Base-by-base conservation (phyloP, 768 basidiomycete species). In the Cystobasidium onofrii region DNA sequence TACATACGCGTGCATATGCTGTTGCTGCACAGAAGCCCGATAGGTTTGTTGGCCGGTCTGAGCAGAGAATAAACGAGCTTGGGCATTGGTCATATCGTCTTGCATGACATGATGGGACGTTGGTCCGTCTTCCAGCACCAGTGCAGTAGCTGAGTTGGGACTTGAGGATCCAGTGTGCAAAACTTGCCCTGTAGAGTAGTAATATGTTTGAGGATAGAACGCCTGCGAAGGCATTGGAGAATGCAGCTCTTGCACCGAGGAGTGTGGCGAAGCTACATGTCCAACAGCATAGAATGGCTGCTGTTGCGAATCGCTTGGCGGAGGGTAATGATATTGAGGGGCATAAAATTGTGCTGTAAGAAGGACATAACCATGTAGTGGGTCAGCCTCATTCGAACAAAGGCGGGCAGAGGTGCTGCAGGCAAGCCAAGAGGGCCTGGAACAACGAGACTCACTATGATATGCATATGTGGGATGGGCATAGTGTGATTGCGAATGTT, bases 321-420 rank as follows among this genome's bases (percentile, higher is more conserved):
- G 65, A 50, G 65, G 65, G 54, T 67, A 67, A n/a, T 41, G 50
- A 54, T 67, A 67, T 52, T 67, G 65, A 17, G 65, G 65, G 33
- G 65, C 65, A 31, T 67, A 67, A 20, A 15, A 54, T 67, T 67
- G 65, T 15, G 63, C 63, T 64, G 63, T 33, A 44, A n/a, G 57
- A 31, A 39, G 34, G 54, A 55, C 7, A 55, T 6, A 55, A 18
- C n/a, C 4, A 55, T 12, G 54, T 12, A 4, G 54, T 4, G 6
- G 18, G 54, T 23, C 54, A 55, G 23, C 4, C 4, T 23, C 18
- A 55, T 6, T 6, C 54, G 54, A 31, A 31, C 4, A 31, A 7
- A n/a, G n/a, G n/a, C n/a, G n/a, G n/a, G n/a, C n/a, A n/a, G n/a
- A n/a, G n/a, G n/a, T n/a, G n/a, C 23, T 25, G 54, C n/a, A n/a